Evolutionary conservation across 2,329 filamentous ascomycete genomes (phyloP), one percentile per base, ranked within the genome.

Genomic region (Uncinocarpus reesii): DNA sequence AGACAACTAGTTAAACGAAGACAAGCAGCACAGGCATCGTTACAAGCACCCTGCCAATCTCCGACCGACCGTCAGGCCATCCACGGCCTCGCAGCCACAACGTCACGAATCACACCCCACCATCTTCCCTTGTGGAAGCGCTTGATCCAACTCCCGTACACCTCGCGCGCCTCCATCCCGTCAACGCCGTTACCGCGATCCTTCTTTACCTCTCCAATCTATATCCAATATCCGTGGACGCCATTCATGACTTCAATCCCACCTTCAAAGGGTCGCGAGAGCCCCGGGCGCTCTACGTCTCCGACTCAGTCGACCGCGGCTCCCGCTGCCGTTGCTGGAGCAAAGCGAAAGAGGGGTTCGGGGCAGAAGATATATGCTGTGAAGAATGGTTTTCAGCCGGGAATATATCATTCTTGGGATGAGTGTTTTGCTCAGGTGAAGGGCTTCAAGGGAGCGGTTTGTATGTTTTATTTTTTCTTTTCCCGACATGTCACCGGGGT

Each of bases 391-490:
- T 75, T 74, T 53, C 68, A 65, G 36, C 79, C 80, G 3, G 80
- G 79, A 7, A 72, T 84, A 42, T 83, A 83, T 59, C 71, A 77
- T 58, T 75, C 71, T 48, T 83, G 79, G 78, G 64, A 67, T 36
- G 79, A 83, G 53, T 81, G 78, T 57, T 66, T 80, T 53, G 68
- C 69, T 24, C 79, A 83, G 60, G 74, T 81, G 40, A 76, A 71
- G 42, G 80, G 79, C 18, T 79, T 73, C 57, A 75, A 80, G 58
- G 81, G 81, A 16, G 83, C 83, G 49, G 66, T 76, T 29, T 86
- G 84, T 87, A 70, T 65, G 82, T 77, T 36, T 48, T 13, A 23
- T 7, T 7, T n/a, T 7, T 7, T 4, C 11, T 7, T 7, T 34
- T 34, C 31, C 31, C 18, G 8, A 37, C n/a, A 16, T 5, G 18